phyloP scores from a whole-genome alignment of 345 rosid species.

The Euphorbia peplus region DNA sequence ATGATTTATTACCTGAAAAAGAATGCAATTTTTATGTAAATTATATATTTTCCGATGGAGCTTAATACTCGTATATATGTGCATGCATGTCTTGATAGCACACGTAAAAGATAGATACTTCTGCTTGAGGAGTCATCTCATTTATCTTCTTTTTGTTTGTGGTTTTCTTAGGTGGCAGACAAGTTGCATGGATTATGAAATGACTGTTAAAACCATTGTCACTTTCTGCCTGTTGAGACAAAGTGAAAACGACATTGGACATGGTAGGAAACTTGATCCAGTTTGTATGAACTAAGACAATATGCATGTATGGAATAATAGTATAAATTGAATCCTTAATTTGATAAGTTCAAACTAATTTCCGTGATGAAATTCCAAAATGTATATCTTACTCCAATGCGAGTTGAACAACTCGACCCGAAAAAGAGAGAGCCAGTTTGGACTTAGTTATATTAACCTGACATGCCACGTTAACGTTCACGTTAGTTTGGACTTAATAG shows the following conservation, averaged over 20 bases:
- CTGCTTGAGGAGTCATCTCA: neutral
- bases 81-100: constrained; percentile 12
- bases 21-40: constrained; percentile 10
- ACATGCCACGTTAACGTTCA: neutral
- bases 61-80: neutral
- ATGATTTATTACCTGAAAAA: constrained; percentile 49
- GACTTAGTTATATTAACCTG: neutral
- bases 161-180: neutral
- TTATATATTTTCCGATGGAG: neutral
- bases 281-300: too few species aligned
- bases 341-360: too few species aligned
- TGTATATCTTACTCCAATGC: too few species aligned
- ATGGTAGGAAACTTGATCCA: too few species aligned
- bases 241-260: neutral
- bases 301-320: too few species aligned
- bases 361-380: too few species aligned
- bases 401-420: too few species aligned
- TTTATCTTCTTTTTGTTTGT: neutral
- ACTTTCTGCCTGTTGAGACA: neutral
- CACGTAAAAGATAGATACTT: neutral
- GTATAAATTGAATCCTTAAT: too few species aligned
- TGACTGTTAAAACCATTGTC: neutral
- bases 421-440: too few species aligned
- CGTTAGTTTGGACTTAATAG: constrained; percentile 5
- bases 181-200: neutral